phyloP scores from a whole-genome alignment of 177 flowering plant genomes.

The Vitis hybrid region DNA sequence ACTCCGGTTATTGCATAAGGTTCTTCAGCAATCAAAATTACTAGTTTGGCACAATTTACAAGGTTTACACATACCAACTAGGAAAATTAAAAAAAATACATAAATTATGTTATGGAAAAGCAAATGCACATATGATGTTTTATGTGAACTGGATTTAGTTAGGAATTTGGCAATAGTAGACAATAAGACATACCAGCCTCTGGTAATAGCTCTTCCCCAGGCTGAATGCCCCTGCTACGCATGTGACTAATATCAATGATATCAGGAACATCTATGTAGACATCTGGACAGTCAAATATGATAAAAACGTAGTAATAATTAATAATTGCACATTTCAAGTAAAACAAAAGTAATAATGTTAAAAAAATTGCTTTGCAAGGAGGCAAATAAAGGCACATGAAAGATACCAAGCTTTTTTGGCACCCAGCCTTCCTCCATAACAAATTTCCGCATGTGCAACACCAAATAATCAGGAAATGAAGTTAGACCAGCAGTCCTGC shows the following conservation, averaged over 20 bases:
- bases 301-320: not conserved
- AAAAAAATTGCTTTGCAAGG: not conserved
- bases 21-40: no score
- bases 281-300: constrained; percentile 60
- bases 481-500: constrained; percentile 88
- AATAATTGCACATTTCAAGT: not conserved
- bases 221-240: constrained; percentile 95
- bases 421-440: constrained; percentile 98
- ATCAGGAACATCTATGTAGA: constrained; percentile 95
- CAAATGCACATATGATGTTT: no score
- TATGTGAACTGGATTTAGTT: not conserved
- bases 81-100: no score
- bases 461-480: constrained; percentile 96
- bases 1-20: no score
- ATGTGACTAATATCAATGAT: constrained; percentile 86
- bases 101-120: no score
- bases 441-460: constrained; percentile 97
- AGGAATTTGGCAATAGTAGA: not conserved
- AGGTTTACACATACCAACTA: no score
- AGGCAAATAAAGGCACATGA: not conserved
- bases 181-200: constrained; percentile 61
- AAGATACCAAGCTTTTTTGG: constrained; percentile 91
- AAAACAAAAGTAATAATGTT: not conserved
- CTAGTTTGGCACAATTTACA: no score
- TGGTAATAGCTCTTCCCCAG: constrained; percentile 93